These are phyloP conservation scores for Zygosaccharomyces gambellarensis DNA, from an alignment of 805 yeast genomes.

Conservation along the genomic window DNA sequence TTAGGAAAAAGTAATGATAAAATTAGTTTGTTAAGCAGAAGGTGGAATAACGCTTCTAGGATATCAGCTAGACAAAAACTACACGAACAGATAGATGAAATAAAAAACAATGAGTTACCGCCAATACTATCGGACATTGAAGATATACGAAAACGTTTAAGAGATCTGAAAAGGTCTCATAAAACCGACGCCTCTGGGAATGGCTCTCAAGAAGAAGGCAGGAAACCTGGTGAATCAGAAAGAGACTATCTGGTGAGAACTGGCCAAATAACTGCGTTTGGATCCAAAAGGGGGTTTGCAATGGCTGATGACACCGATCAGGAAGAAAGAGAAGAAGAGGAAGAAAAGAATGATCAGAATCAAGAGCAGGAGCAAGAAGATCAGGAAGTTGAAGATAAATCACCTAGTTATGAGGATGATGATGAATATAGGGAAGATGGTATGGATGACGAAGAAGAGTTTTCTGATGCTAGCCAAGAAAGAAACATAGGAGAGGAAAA, in stretches of 20 bases:
- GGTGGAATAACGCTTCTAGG: conserved; percentile 51
- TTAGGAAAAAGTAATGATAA: conserved; percentile 42
- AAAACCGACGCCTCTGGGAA: conserved; percentile 7
- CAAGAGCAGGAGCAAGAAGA: conserved; percentile 2
- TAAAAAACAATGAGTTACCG: conserved; percentile 47
- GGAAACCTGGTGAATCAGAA: conserved; percentile 68
- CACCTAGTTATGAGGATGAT: conserved; percentile 9
- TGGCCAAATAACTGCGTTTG: conserved; percentile 93
- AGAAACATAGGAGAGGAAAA: conserved; percentile 12
- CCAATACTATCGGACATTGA: conserved; percentile 55
- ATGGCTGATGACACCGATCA: conserved; percentile 32
- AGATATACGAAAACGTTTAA: conserved; percentile 53
- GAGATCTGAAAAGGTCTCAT: conserved; percentile 24
- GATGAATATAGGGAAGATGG: conserved; percentile 26
- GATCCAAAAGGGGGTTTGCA: conserved; percentile 56
- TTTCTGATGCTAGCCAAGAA: conserved; percentile 18
- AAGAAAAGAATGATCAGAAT: not conserved
- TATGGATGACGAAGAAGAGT: conserved; percentile 12
- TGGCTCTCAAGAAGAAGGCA: conserved; percentile 20
- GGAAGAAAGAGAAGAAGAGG: conserved; percentile 19
- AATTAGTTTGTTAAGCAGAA: conserved; percentile 44
- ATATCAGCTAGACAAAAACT: conserved; percentile 59
- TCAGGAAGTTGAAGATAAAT: conserved; percentile 10
- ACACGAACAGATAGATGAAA: conserved; percentile 48
- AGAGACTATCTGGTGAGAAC: conserved; percentile 79